These are phyloP conservation scores for Nematocida sp. DNA, from an alignment of 371 early-diverging fungal genomes.

Conservation along the genomic window DNA sequence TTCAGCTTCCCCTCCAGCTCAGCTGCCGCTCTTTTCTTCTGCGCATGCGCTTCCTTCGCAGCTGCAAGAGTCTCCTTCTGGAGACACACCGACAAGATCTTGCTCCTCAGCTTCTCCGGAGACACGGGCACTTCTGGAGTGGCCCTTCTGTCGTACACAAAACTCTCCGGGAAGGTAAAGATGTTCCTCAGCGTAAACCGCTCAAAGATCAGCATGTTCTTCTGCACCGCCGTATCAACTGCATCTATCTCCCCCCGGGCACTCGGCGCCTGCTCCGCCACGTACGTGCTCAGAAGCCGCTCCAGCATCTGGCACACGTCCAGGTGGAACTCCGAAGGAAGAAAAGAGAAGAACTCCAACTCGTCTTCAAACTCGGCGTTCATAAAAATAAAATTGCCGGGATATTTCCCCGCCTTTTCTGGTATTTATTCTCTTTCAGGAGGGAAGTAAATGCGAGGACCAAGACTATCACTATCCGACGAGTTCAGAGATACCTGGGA, in stretches of 20 bases:
- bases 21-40: neutral
- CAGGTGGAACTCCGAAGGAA: constrained; percentile 53
- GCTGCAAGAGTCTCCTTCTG: neutral
- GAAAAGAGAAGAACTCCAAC: constrained; percentile 63
- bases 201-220: constrained; percentile 61
- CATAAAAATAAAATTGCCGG: constrained; percentile 40
- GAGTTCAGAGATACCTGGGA: constrained; percentile 45
- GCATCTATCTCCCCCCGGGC: constrained; percentile 10
- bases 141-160: constrained; percentile 57
- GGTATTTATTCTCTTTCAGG: neutral
- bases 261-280: neutral
- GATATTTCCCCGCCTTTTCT: constrained; percentile 26
- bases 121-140: constrained; percentile 13
- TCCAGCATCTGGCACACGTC: constrained; percentile 53
- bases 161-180: constrained; percentile 59
- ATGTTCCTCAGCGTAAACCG: constrained; percentile 61
- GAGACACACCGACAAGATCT: constrained; percentile 1
- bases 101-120: constrained; percentile 27
- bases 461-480: constrained; percentile 38
- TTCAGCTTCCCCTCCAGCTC: neutral
- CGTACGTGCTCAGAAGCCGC: neutral
- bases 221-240: constrained; percentile 45
- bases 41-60: neutral
- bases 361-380: constrained; percentile 55
- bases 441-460: constrained; percentile 30